Base-by-base conservation (phyloP, 108 stramenopile species). In the Fragilaria radians region DNA sequence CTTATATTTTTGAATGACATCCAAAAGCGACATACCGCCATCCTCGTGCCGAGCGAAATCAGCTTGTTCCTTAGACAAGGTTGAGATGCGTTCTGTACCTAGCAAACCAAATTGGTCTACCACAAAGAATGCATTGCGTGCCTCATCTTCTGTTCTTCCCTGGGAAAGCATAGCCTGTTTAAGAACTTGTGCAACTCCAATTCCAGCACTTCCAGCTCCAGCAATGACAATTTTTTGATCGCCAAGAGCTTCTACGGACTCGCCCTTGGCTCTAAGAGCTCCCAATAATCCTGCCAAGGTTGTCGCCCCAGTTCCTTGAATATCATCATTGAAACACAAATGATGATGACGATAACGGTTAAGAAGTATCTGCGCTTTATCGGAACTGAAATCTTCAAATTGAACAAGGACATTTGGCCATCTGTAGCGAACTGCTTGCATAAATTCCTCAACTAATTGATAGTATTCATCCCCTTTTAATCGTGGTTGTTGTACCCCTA, bases 241-340 rank as follows among this genome's bases (percentile, higher is more conserved):
- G 25, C 86, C 85, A 14, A 96, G 73, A 19, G 72, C 52, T n/a
- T 66, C 76, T 4, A 88, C 86, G 4, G 65, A 62, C 50, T 81
- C 73, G 36, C 87, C 87, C 53, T 73, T 85, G 29, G 85, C 86
- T 2, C 93, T 75, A 32, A 96, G 62, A 4, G 82, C 87, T 57
- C 89, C 80, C 49, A 96, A 52, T 18, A 89, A 52, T 1, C 93
- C 95, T 0, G 95, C 95, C 54, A 93, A 61, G 18, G 90, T 75
- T 11, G 88, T 91, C 4, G 93, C 91, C 4, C 93, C 95, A 1
- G 95, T 96, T 32, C 95, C 98, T 64, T 99, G 98, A 59, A 99
- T 99, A 65, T 99, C 98, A 71, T 99, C 98, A 75, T 99, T 99
- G 78, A 99, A 99, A 72, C 94, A 97, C 24, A 93, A 63, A 46